Percentiles rank a stretch among this genome's conserved stretches.
Conservation (phyloP, 768 basidiomycete species). For the Terana coerulea region DNA sequence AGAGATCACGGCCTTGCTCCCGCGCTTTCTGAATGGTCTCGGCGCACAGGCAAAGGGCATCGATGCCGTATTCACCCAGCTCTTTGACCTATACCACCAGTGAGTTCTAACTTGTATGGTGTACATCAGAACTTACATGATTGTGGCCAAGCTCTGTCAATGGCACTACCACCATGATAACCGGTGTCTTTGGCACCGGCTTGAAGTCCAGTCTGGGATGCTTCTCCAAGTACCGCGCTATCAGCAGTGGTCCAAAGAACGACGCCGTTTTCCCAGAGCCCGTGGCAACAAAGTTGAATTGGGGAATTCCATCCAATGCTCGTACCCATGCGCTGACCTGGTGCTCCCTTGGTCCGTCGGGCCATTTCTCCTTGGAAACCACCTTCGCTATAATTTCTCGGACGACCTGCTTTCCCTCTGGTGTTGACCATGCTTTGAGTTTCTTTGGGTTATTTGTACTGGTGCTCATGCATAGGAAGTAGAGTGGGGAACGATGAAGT, state of each 20-base stretch:
- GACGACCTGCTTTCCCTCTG: no score
- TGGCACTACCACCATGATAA: slow-evolving; percentile 7
- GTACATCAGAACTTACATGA: slow-evolving; percentile 3
- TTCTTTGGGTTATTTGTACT: no score
- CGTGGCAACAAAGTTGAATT: slow-evolving; percentile 1
- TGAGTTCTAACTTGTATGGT: not conserved
- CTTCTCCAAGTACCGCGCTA: not conserved
- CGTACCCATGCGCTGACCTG: slow-evolving; percentile 4
- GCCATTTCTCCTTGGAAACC: no score
- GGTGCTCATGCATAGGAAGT: no score
- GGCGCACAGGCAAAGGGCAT: not conserved
- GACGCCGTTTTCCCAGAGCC: slow-evolving; percentile 8
- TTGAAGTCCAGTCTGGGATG: not conserved
- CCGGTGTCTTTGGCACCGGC: not conserved
- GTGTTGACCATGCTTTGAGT: no score
- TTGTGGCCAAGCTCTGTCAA: slow-evolving; percentile 10
- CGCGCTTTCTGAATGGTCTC: not conserved
- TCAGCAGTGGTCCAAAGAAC: not conserved
- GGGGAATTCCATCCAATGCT: not conserved
- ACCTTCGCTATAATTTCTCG: no score
- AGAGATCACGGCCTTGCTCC: not conserved
- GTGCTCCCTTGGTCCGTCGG: not conserved
- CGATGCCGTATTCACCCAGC: not conserved
- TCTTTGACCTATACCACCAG: slow-evolving; percentile 1
- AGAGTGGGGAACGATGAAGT: no score